A percentile compares a stretch with the other conserved stretches of the same genome.
These are phyloP conservation scores for Picea sitchensis DNA, from an alignment of 75 land plant genomes.

Conservation along the genomic window DNA sequence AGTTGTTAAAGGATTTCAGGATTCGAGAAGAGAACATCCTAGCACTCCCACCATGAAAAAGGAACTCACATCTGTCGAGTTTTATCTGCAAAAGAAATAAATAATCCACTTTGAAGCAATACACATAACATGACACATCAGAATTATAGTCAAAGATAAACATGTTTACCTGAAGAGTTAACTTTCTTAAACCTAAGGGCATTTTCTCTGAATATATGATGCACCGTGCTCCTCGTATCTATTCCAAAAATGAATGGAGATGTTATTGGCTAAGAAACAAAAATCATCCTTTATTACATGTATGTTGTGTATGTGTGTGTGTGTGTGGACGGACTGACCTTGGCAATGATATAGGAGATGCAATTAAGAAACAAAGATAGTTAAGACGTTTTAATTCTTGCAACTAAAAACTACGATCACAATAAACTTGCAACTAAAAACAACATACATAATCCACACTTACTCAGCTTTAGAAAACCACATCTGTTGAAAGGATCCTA, in stretches of 20 bases:
- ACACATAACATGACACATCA: too few species aligned
- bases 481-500: constrained; percentile 98
- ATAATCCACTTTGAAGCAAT: too few species aligned
- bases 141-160: too few species aligned
- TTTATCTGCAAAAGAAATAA: too few species aligned
- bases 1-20: too few species aligned
- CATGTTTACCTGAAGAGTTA: neutral
- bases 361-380: neutral
- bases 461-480: constrained; percentile 99
- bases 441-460: constrained; percentile 17
- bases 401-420: neutral
- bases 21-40: too few species aligned
- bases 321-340: neutral
- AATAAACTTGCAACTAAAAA: neutral
- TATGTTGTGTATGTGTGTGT: neutral
- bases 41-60: too few species aligned
- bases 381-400: neutral
- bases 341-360: neutral
- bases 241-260: neutral
- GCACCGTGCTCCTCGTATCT: constrained; percentile 95
- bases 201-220: constrained; percentile 86
- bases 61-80: too few species aligned
- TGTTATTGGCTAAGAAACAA: neutral
- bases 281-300: neutral
- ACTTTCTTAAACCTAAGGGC: constrained; percentile 42